Evolutionary conservation across 306 rosid genomes (phyloP), one percentile per base, ranked within the genome.

Genomic region (Clitoria ternatea): DNA sequence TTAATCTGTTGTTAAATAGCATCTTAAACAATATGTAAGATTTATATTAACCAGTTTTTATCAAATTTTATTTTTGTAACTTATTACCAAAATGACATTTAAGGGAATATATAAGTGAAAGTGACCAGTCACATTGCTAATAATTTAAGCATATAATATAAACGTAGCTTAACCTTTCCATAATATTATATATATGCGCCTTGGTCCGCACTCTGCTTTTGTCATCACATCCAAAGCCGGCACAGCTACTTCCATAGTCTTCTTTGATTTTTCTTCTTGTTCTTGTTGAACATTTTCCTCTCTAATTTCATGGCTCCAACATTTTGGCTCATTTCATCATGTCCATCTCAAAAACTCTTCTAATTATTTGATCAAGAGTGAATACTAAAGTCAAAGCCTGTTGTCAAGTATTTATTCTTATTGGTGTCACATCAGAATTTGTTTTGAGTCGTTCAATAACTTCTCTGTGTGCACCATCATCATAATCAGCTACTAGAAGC

Each of bases 191-290:
- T 15, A 30, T 62, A 43, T 66, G 71, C 80, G 6, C 55, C 45
- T 74, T 52, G 77, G 87, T 66, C 86, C 72, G 50, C 78, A 74
- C 77, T 63, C 74, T 74, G 85, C 85, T 77, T 74, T 52, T 73
- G 61, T 81, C 86, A 80, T 75, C 65, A 15, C 66, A 30, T 18
- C 60, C 55, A 67, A 22, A 59, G 90, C 91, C 87, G 86, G 90
- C 90, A 73, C 3, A 59, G 71, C 82, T 69, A 14, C 32, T 73
- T 74, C 71, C 73, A 65, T 5, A 10, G 13, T n/a, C 39, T 54
- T 48, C 35, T 14, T 33, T 54, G 54, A 56, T 40, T 57, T 19
- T 72, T 72, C 36, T 47, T 72, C 61, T 63, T 71, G 22, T 78
- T 54, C 13, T 29, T 14, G 27, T 45, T 64, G 60, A 17, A 43